Evolutionary conservation across 2,329 filamentous ascomycete species (phyloP).

Genomic region (Pyricularia pennisetigena): DNA sequence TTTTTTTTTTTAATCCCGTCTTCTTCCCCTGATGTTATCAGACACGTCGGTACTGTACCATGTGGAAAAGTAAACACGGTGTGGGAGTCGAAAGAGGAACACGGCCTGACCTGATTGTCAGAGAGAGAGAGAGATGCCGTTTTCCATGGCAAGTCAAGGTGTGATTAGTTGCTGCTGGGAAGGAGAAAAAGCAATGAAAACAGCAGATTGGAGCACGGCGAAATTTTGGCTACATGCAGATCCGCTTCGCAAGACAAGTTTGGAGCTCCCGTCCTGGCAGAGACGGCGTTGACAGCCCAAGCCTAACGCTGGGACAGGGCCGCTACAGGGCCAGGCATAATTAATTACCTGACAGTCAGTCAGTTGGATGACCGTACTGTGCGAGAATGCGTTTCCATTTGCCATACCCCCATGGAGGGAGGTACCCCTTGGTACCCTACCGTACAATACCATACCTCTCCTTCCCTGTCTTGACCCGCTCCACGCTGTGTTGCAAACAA

Average conservation of each 20-base stretch:
- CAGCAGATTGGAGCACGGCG: not conserved
- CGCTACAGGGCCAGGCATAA: not conserved
- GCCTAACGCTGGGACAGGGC: not conserved
- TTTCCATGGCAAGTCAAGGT: not conserved
- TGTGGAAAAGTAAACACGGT: not conserved
- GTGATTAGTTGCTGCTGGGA: not conserved
- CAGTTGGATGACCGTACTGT: not conserved
- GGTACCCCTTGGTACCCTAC: not conserved
- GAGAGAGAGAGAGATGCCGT: not conserved
- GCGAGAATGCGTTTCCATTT: not conserved
- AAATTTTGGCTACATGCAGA: not conserved
- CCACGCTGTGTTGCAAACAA: slow-evolving; percentile 5
- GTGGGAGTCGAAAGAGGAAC: not conserved
- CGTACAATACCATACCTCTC: not conserved
- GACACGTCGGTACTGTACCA: not conserved
- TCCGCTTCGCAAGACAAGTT: not conserved
- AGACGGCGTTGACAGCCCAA: not conserved
- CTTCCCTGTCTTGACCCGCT: not conserved
- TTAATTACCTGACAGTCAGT: not conserved
- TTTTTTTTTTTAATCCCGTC: not conserved
- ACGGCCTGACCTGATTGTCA: not conserved
- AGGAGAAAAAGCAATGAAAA: not conserved
- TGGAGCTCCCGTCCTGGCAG: not conserved
- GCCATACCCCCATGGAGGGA: not conserved
- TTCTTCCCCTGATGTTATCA: not conserved